phyloP scores from a whole-genome alignment of 2,329 filamentous ascomycete species.

The Beauveria varroae region DNA sequence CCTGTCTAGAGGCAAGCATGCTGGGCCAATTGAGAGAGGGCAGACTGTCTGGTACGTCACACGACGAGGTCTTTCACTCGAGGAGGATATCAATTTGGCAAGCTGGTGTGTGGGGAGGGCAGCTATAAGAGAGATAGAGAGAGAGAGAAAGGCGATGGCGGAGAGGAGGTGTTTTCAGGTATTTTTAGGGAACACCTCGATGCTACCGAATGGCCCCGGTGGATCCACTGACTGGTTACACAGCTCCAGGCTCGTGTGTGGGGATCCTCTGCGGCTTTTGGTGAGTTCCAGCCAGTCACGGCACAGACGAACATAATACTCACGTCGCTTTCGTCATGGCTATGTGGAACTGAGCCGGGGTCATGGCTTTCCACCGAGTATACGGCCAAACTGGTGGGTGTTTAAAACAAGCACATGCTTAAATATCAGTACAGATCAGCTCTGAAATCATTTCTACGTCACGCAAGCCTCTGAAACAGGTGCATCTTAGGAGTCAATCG shows the following conservation, averaged over 20 bases:
- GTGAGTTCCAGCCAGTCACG: constrained; percentile 4
- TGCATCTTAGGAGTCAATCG: background rate
- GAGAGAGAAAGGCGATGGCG: constrained; percentile 16
- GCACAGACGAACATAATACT: constrained; percentile 22
- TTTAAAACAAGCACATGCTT: background rate
- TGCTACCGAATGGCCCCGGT: constrained; percentile 2
- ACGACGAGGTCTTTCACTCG: constrained; percentile 11
- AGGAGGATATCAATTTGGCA: constrained; percentile 13
- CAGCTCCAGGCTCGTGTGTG: constrained; percentile 9
- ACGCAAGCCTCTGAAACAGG: background rate
- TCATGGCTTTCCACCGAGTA: constrained; percentile 7
- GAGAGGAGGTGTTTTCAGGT: constrained; percentile 22
- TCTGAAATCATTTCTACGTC: background rate
- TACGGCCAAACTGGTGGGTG: background rate
- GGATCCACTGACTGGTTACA: constrained; percentile 10
- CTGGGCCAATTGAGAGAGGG: constrained; percentile 29
- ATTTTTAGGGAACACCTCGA: background rate
- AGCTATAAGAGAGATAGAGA: constrained; percentile 18
- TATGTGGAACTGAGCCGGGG: constrained; percentile 9
- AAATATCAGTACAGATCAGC: background rate
- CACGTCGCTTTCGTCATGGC: constrained; percentile 22
- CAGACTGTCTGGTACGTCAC: constrained; percentile 13
- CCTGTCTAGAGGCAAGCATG: constrained; percentile 67
- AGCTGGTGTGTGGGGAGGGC: constrained; percentile 17
- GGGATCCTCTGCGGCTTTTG: constrained; percentile 3